A percentile compares a stretch with the other conserved stretches of the same genome.
Conservation (phyloP, 768 basidiomycete genomes). For the Hirschioporus abietinus region DNA sequence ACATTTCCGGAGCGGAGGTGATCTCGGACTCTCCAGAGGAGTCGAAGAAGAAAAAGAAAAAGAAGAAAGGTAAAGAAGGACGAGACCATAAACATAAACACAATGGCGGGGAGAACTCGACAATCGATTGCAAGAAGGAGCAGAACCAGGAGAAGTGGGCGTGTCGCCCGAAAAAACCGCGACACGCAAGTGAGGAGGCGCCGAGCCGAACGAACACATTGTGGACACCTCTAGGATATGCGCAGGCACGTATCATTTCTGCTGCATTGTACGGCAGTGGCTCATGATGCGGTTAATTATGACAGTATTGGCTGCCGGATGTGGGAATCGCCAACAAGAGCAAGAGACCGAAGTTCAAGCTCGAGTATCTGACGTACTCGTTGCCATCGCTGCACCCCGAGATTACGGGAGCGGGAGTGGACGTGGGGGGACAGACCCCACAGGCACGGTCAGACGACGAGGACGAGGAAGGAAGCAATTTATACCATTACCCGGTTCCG, state of each 20-base stretch:
- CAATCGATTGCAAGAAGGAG: slow-evolving; percentile 41
- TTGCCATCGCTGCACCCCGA: slow-evolving; percentile 36
- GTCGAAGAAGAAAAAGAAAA: slow-evolving; percentile 18
- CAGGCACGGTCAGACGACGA: slow-evolving; percentile 12
- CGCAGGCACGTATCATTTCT: slow-evolving; percentile 52
- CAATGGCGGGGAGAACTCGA: slow-evolving; percentile 39
- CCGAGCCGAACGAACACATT: slow-evolving; percentile 67
- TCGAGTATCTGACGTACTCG: slow-evolving; percentile 75
- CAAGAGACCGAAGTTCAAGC: slow-evolving; percentile 53
- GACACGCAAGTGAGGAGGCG: slow-evolving; percentile 55
- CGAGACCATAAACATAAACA: slow-evolving; percentile 41
- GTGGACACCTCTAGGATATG: slow-evolving; percentile 77
- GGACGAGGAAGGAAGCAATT: not conserved
- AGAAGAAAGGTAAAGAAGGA: slow-evolving; percentile 31
- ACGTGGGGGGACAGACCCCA: slow-evolving; percentile 14
- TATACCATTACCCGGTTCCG: slow-evolving; percentile 49
- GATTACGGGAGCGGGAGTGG: slow-evolving; percentile 14
- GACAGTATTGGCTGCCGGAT: slow-evolving; percentile 63
- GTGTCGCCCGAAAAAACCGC: slow-evolving; percentile 54
- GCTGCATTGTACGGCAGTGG: not conserved
- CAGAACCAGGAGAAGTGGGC: slow-evolving; percentile 56
- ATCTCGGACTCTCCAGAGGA: not conserved
- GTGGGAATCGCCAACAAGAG: slow-evolving; percentile 43
- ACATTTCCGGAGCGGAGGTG: slow-evolving; percentile 41
- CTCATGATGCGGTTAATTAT: slow-evolving; percentile 8